Base-by-base conservation (phyloP, 1,139 yeast species). In the Yamadazyma buinensis region DNA sequence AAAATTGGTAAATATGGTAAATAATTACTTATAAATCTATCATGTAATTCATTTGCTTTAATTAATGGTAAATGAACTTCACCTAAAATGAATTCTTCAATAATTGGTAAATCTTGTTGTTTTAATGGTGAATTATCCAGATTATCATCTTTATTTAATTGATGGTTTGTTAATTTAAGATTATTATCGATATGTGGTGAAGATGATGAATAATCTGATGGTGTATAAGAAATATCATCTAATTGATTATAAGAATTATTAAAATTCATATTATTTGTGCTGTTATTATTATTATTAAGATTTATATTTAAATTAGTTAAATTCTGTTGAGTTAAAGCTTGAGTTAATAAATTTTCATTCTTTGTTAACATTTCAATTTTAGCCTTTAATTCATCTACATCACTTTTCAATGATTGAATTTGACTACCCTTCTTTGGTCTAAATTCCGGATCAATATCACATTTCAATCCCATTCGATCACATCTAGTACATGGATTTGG, bases 391-490 rank as follows among this genome's bases (percentile, higher is more conserved):
- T 84, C 90, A 48, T 83, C 90, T 13, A 88, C 87, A 49, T 90
- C 97, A 49, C 84, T 85, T 48, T 88, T 75, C 48, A 88, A 65
- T 32, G 83, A 73, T 51, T 87, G 95, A 27, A 88, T 81, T 57
- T 87, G 96, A 3, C 92, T 83, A 1, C 96, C 96, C 57, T 87
- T 88, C 50, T 85, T 83, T 4, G 97, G 97, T 51, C 90, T 74
- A 57, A 87, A 90, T 47, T 82, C 82, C 1, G 97, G 97, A 54
- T 90, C 96, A 23, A 90, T 85, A 48, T 84, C 90, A 64, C 97
- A 90, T 40, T 73, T 75, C 28, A 88, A 67, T 2, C 79, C 81
- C 85, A 84, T 83, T 50, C 83, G 69, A 32, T 78, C 82, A 58
- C 97, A 90, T 39, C 96, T 61, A 22, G 82, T 75, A 56, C 97